phyloP scores from a whole-genome alignment of 192 early-diverging fungal species.

The Thamnidium elegans region DNA sequence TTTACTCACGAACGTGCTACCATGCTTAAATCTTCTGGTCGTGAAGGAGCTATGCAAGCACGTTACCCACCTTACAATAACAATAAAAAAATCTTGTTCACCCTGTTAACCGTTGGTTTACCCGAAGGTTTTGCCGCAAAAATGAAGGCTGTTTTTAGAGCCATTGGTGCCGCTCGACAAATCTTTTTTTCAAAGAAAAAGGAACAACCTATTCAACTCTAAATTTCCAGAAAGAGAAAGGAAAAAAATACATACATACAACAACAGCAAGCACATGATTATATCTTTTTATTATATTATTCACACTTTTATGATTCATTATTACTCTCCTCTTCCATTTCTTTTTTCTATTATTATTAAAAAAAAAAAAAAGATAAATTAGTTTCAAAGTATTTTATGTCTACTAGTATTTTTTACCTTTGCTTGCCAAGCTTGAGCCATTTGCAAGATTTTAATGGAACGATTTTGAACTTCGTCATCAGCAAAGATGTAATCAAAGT shows the following conservation, averaged over 20 bases:
- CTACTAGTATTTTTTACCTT: slow-evolving; percentile 8
- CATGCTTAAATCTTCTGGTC: slow-evolving; percentile 2
- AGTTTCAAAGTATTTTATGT: too few relatives aligned
- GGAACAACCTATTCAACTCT: too few relatives aligned
- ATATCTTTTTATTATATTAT: slow-evolving; percentile 10
- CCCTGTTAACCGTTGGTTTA: not conserved
- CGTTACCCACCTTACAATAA: slow-evolving; percentile 3
- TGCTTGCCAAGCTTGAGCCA: slow-evolving; percentile 83
- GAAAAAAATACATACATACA: too few relatives aligned
- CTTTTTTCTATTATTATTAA: slow-evolving; percentile 7
- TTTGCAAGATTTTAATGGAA: slow-evolving; percentile 86
- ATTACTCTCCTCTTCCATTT: not conserved
- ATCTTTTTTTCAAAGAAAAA: slow-evolving; percentile 4
- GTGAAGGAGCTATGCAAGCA: slow-evolving; percentile 10
- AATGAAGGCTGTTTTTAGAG: not conserved
- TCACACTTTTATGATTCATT: slow-evolving; percentile 6
- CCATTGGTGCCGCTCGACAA: not conserved
- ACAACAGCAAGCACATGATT: too few relatives aligned
- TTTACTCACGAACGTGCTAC: slow-evolving; percentile 63
- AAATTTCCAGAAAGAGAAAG: too few relatives aligned
- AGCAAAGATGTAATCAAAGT: slow-evolving; percentile 98
- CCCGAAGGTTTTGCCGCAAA: not conserved
- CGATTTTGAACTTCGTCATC: slow-evolving; percentile 88
- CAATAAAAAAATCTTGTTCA: not conserved
- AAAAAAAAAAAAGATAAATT: not conserved